These are phyloP conservation scores for Xylariaceae sp. DNA, from an alignment of 2,329 filamentous ascomycete species.

Conservation along the genomic window DNA sequence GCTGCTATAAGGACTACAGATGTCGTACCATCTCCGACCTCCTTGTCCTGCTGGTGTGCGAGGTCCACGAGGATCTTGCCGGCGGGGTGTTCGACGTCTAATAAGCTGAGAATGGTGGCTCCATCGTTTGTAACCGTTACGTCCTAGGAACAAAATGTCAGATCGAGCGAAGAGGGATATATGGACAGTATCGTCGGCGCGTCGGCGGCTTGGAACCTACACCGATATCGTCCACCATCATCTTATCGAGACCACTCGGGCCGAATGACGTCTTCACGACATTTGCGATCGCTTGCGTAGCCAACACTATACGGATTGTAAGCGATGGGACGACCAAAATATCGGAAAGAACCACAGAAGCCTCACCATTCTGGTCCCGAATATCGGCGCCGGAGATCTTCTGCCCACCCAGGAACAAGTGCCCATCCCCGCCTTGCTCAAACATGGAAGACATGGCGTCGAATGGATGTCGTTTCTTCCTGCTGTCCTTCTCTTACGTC, in stretches of 20 bases:
- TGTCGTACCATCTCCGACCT: constrained; percentile 96
- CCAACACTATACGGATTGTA: constrained; percentile 59
- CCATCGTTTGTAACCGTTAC: constrained; percentile 99
- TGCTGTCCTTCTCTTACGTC: neutral
- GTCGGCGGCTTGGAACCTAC: constrained; percentile 43
- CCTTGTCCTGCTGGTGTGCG: constrained; percentile 97
- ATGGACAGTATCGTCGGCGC: neutral
- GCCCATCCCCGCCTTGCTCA: constrained; percentile 90
- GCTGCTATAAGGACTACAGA: constrained; percentile 96
- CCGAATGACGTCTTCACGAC: constrained; percentile 99
- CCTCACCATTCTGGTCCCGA: constrained; percentile 86
- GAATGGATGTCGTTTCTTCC: neutral
- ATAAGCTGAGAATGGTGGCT: constrained; percentile 87
- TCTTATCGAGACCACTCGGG: constrained; percentile 95
- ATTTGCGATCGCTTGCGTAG: constrained; percentile 96
- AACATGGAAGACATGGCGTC: constrained; percentile 84
- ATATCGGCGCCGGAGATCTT: constrained; percentile 98
- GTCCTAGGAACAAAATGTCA: constrained; percentile 51
- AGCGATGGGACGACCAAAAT: constrained; percentile 9
- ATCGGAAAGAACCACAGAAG: constrained; percentile 17
- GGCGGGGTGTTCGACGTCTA: constrained; percentile 96
- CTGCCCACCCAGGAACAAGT: constrained; percentile 90
- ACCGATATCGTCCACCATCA: constrained; percentile 99
- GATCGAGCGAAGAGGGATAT: neutral
- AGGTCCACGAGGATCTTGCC: constrained; percentile 98